A percentile compares a stretch with the other conserved stretches of the same genome.
These are phyloP conservation scores for Madurella mycetomatis DNA, from an alignment of 2,329 filamentous ascomycete species.

Conservation along the genomic window DNA sequence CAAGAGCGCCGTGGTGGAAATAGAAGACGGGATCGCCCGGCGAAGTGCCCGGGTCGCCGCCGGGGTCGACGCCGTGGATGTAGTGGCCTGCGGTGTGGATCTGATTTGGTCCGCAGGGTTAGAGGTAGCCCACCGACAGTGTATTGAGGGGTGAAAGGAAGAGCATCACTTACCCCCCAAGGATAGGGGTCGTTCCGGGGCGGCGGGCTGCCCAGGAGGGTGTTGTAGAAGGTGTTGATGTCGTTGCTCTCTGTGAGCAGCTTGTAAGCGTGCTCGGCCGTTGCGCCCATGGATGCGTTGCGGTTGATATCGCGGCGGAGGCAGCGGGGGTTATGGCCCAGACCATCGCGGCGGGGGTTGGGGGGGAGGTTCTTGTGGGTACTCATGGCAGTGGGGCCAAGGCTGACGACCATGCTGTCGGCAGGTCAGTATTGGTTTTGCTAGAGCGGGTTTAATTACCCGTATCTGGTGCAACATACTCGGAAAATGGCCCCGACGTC, in stretches of 20 bases:
- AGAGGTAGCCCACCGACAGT: too few species aligned
- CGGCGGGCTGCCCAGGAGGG: slow-evolving; percentile 36
- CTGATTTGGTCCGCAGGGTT: neutral
- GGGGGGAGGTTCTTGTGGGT: slow-evolving; percentile 28
- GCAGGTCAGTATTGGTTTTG: neutral
- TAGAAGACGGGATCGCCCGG: slow-evolving; percentile 39
- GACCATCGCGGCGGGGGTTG: slow-evolving; percentile 33
- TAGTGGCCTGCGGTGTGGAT: slow-evolving; percentile 32
- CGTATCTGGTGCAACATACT: slow-evolving; percentile 26
- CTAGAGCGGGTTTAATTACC: too few species aligned
- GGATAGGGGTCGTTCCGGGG: slow-evolving; percentile 34
- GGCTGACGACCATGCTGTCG: slow-evolving; percentile 38
- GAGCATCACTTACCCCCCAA: slow-evolving; percentile 33
- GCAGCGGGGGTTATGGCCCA: slow-evolving; percentile 40
- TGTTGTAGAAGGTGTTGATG: slow-evolving; percentile 39
- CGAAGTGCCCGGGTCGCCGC: slow-evolving; percentile 22
- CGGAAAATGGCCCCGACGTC: slow-evolving; percentile 43
- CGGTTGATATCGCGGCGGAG: slow-evolving; percentile 39
- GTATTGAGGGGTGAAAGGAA: neutral
- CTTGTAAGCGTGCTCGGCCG: slow-evolving; percentile 31
- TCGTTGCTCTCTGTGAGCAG: slow-evolving; percentile 35
- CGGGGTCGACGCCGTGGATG: slow-evolving; percentile 17
- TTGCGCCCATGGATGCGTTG: slow-evolving; percentile 34
- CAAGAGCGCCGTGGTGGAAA: slow-evolving; percentile 37
- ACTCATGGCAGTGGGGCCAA: slow-evolving; percentile 35